Evolutionary conservation across 305 asterid species (phyloP).

Genomic region (Fraxinus latifolia): DNA sequence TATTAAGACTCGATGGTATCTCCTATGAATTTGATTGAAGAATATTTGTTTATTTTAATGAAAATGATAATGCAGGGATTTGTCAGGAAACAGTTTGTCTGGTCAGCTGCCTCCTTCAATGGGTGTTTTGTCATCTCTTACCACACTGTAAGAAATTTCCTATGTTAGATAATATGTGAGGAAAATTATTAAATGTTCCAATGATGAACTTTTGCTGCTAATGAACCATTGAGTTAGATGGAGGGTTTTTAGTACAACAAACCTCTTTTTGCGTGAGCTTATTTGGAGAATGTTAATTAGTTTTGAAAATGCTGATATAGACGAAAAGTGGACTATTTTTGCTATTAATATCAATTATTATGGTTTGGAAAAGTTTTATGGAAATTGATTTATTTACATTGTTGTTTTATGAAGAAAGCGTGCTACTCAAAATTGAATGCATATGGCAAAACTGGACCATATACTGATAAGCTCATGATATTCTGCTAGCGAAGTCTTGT

Average conservation of each 20-base stretch:
- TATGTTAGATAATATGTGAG: not conserved
- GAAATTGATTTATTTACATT: not conserved
- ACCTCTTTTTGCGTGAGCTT: not conserved
- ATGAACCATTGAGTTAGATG: not conserved
- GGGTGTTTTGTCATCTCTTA: conserved; percentile 58
- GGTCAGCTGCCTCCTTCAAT: conserved; percentile 80
- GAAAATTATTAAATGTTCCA: not conserved
- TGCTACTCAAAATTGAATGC: not conserved
- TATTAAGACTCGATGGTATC: conserved; percentile 1
- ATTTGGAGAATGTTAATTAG: not conserved
- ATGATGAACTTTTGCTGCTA: not conserved
- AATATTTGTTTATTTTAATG: conserved; percentile 9
- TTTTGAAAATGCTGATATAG: not conserved
- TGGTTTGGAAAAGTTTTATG: not conserved
- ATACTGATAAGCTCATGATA: not conserved
- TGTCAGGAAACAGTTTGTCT: conserved; percentile 69
- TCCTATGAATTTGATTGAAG: not conserved
- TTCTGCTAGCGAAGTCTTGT: not conserved
- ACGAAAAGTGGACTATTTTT: not conserved
- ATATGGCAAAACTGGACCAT: not conserved
- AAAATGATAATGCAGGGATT: conserved; percentile 51
- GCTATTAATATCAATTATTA: not conserved
- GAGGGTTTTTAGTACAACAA: not conserved
- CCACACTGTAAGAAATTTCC: conserved; percentile 58
- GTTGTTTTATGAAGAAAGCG: not conserved